Evolutionary conservation across 2,329 filamentous ascomycete genomes (phyloP), one percentile per base, ranked within the genome.

Genomic region (Botrytis deweyae): DNA sequence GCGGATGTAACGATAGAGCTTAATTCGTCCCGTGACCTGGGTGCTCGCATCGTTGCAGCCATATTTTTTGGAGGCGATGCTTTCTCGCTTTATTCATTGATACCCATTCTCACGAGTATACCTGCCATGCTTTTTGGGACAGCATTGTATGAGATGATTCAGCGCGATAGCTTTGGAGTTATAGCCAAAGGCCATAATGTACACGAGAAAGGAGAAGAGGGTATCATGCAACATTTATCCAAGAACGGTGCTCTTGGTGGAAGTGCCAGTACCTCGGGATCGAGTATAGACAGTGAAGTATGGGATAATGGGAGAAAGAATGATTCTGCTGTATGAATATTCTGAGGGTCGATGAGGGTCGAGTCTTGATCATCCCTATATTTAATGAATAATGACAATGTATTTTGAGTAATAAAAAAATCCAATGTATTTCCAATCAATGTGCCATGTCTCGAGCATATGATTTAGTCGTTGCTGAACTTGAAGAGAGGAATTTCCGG

Each of bases 11-110:
- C 86, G 20, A 86, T 89, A 76, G 84, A 83, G 58, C 88, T 87
- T 22, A 90, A 90, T 80, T 78, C 88, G 46, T 88, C 88, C 18
- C 82, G 88, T 77, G 88, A 90, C 78, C 81, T 90, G 22, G 88
- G 88, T n/a, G 86, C 87, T 2, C 85, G 88, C 29, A 85, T 89
- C 40, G 88, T 89, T 1, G 87, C 86, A 9, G 86, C 87, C 25
- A 89, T 89, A 74, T 89, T 89, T 80, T 88, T 84, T 76, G 86
- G 87, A 67, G 78, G 82, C 18, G 86, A 87, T 74, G 85, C 84
- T 5, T 88, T 88, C 77, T 80, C 80, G 16, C 84, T 82, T 40
- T 89, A 88, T 77, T 81, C 84, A 5, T 87, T 87, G 80, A 89
- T 89, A 66, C 81, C 84, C 1, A 85, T 89, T 58, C 80, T 89